Percentiles rank a stretch among this genome's conserved stretches.
Evolutionary conservation across 1,139 yeast species (phyloP).

Genomic region (Pichia sp.): DNA sequence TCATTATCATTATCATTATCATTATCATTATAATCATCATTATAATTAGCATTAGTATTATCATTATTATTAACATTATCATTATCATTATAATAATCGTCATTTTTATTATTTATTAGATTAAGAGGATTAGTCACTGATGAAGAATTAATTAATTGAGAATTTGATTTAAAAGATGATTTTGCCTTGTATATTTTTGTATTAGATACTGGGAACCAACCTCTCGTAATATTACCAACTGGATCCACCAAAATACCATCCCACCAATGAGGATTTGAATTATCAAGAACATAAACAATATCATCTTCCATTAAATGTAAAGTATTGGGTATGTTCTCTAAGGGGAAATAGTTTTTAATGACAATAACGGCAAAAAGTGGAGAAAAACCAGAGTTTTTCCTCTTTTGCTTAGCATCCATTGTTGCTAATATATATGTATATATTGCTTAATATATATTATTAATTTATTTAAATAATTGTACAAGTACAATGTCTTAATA

Average conservation of each 20-base stretch:
- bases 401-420: too few species aligned
- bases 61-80: too few species aligned
- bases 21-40: too few species aligned
- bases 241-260: conserved; percentile 52
- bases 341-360: conserved; percentile 42
- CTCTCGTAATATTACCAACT: conserved; percentile 45
- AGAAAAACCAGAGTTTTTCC: too few species aligned
- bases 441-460: too few species aligned
- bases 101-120: too few species aligned
- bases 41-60: too few species aligned
- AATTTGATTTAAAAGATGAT: not conserved
- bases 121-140: not conserved
- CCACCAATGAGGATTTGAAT: conserved; percentile 67
- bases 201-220: conserved; percentile 71
- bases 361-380: conserved; percentile 45
- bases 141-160: not conserved
- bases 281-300: conserved; percentile 44
- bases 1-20: too few species aligned
- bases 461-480: too few species aligned
- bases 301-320: conserved; percentile 46
- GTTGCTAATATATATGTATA: too few species aligned
- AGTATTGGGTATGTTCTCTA: conserved; percentile 39
- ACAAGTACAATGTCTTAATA: too few species aligned
- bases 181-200: conserved; percentile 31
- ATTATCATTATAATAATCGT: too few species aligned